Evolutionary conservation across 2,329 filamentous ascomycete genomes (phyloP).

Genomic region (Thelonectria blattea): DNA sequence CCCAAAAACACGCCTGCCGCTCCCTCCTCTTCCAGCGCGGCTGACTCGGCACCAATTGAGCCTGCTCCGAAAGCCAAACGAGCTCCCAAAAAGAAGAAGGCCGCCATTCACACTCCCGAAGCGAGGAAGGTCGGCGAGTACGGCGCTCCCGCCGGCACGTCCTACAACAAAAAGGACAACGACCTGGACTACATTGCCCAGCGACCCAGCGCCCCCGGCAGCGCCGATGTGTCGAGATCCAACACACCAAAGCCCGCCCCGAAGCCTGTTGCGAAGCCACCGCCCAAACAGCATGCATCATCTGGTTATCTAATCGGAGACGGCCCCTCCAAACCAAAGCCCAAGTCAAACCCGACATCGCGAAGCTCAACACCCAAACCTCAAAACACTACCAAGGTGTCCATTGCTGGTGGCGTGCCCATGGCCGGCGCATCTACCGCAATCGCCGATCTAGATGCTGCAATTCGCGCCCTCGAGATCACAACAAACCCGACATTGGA

Average conservation of each 20-base stretch:
- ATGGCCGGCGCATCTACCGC: constrained; percentile 83
- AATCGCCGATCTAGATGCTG: constrained; percentile 74
- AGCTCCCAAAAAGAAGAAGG: constrained; percentile 62
- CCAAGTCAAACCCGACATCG: constrained; percentile 58
- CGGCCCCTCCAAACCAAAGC: constrained; percentile 61
- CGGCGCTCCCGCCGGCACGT: constrained; percentile 68
- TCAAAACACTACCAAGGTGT: constrained; percentile 66
- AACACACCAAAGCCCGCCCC: constrained; percentile 43
- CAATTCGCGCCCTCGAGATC: constrained; percentile 89
- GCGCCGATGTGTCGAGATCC: constrained; percentile 45
- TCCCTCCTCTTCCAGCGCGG: constrained; percentile 32
- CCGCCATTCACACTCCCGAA: constrained; percentile 67
- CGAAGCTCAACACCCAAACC: constrained; percentile 63
- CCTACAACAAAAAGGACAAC: constrained; percentile 75
- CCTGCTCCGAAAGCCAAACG: constrained; percentile 57
- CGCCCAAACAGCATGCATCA: constrained; percentile 62
- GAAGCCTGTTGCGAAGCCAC: constrained; percentile 47
- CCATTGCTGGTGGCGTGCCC: constrained; percentile 76
- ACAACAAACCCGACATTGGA: constrained; percentile 81
- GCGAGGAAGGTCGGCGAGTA: constrained; percentile 66
- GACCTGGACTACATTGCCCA: constrained; percentile 76
- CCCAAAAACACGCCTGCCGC: constrained; percentile 40
- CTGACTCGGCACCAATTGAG: constrained; percentile 42
- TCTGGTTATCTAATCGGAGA: constrained; percentile 85
- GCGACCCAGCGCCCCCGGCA: constrained; percentile 49